Base-by-base conservation (phyloP, 352 stramenopile genomes). In the Phytophthora cryptogea region DNA sequence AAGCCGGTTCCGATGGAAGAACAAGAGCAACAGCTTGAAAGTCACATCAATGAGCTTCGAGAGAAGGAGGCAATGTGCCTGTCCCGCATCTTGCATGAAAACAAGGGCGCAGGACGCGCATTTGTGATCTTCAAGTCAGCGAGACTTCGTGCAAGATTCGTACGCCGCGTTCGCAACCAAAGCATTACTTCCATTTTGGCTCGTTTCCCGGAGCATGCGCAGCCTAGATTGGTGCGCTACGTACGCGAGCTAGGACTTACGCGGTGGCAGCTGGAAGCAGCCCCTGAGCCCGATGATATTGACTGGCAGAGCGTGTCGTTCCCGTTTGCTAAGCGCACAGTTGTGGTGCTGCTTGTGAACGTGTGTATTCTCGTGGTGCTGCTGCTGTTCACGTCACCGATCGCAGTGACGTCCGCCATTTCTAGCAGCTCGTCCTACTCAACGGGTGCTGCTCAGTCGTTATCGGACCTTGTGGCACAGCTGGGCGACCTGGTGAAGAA, bases 271-370 rank as follows among this genome's bases (percentile, higher is more conserved):
- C 58, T 95, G 27, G 82, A 76, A 41, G 72, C 82, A 8, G 83
- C 86, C 30, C 86, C 86, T 0, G 86, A 95, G 39, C 86, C 86
- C 0, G 86, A 95, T 44, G 86, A 95, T 45, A 78, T 95, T 41
- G 86, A 95, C 70, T 95, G 86, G 86, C 70, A 92, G 53, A 92
- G 80, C 58, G 83, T 95, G 16, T 90, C 80, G 46, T 90, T 87
- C 56, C 86, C 85, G 41, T 91, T 91, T 52, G 80, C 80, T 4
- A 90, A 93, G 70, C 81, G 86, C 23, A 92, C 83, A 41, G 59
- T 80, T 17, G 72, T 83, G 8, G 82, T 91, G 26, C 46, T 89
- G 42, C 48, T 91, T 40, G 78, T 95, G 28, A 93, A 95, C 59
- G 59, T 90, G 36, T 76, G 77, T 45, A 92, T 95, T 48, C 70